Evolutionary conservation across 306 rosid genomes (phyloP), one percentile per base, ranked within the genome.

Genomic region (Prunus mongolica): DNA sequence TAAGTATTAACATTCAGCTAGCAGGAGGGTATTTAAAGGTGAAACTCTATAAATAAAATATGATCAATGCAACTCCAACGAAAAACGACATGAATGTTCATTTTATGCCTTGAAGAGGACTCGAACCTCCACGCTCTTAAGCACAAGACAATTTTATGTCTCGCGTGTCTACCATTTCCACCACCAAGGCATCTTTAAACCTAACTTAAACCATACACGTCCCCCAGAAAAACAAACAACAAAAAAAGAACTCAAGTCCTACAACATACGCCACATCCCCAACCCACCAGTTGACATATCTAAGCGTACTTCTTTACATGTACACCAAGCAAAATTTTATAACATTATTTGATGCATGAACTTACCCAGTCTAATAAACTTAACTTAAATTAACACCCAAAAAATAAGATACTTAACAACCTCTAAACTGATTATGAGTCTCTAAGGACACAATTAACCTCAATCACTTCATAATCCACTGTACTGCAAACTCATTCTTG

Each of bases 71-170:
- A 12, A 44, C 18, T 16, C 0, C 18, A 57, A 24, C 3, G 20
- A 34, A 57, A 70, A 45, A 73, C 58, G 18, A 73, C 30, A 73
- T 18, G 47, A 34, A 16, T 49, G 27, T 69, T 9, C 58, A 73
- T 45, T 50, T 65, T 65, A 16, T 60, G 77, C 77, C 77, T 73
- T 73, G 77, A 47, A 61, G 77, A 73, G 60, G 77, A 73, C 77
- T 73, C 47, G 69, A 73, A 73, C 77, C 77, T 73, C 77, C 77
- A 73, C 15, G 69, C 69, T 8, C 28, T 61, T 18, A 46, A 73
- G 77, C 77, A 73, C 77, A 73, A 73, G 77, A 73, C 69, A 73
- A 24, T 12, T 3, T 6, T 45, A 58, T 24, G 77, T 73, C 77
- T 61, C 2, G 46, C 47, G 77, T 73, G 77, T 73, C 77, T 73